Evolutionary conservation across 805 yeast species (phyloP).

Genomic region (Trichomonascus vanleenenianus): DNA sequence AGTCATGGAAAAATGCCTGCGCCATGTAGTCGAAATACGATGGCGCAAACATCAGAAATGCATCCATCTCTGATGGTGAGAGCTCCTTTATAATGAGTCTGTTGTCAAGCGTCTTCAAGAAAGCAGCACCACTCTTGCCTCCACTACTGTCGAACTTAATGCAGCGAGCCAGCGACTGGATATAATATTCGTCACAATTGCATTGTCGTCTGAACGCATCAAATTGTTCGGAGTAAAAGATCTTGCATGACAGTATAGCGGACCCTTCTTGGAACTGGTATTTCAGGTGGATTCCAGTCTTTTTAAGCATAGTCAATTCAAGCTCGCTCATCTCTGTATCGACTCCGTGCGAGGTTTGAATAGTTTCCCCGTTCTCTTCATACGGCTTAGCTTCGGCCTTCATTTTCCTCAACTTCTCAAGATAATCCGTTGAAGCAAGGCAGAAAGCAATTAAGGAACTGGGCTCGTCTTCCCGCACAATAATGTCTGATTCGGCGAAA

Average conservation of each 20-base stretch:
- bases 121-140: constrained; percentile 94
- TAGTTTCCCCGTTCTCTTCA: constrained; percentile 2
- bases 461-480: constrained; percentile 94
- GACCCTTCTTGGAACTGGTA: constrained; percentile 80
- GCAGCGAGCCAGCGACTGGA: constrained; percentile 88
- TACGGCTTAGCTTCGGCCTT: constrained; percentile 3
- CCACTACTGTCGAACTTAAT: constrained; percentile 94
- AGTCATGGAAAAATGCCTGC: constrained; percentile 87
- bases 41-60: constrained; percentile 93
- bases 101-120: constrained; percentile 85
- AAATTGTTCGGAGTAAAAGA: constrained; percentile 92
- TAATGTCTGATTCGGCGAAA: constrained; percentile 87
- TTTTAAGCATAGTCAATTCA: constrained; percentile 68
- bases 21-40: constrained; percentile 94
- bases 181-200: constrained; percentile 63
- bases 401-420: constrained; percentile 46
- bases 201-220: constrained; percentile 87
- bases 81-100: constrained; percentile 84
- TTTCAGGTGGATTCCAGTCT: constrained; percentile 81
- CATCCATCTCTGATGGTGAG: constrained; percentile 80
- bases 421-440: constrained; percentile 75
- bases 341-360: constrained; percentile 3
- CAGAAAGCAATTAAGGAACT: constrained; percentile 92
- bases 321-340: constrained; percentile 26
- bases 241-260: constrained; percentile 81